A percentile compares a stretch with the other conserved stretches of the same genome.
Conservation (phyloP, 306 rosid genomes). For the Mucuna pruriens region DNA sequence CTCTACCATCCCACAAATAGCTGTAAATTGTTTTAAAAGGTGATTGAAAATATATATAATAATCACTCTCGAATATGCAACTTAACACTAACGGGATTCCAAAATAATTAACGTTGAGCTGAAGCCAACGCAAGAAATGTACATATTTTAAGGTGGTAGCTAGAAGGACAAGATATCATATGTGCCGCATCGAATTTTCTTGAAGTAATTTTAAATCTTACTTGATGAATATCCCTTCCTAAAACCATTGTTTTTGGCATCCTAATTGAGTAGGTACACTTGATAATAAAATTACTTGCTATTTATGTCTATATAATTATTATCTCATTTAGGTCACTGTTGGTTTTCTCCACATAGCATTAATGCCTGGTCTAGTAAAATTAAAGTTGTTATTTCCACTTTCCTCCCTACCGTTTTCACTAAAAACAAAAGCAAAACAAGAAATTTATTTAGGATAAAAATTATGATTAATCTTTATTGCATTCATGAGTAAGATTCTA, state of each 20-base stretch:
- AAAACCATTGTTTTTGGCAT: too few species aligned
- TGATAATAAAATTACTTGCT: neutral
- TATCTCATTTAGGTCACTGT: neutral
- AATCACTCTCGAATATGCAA: slow-evolving; percentile 51
- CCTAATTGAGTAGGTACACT: neutral
- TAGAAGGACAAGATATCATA: slow-evolving; percentile 47
- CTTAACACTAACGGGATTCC: neutral
- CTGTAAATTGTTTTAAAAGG: neutral
- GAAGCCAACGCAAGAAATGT: slow-evolving; percentile 49
- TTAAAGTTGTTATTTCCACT: too few species aligned
- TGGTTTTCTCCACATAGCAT: neutral
- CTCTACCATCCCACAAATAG: neutral
- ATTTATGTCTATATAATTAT: neutral
- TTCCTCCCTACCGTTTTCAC: neutral
- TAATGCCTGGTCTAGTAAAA: neutral
- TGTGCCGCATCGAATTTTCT: neutral
- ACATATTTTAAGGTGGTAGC: neutral
- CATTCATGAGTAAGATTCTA: neutral
- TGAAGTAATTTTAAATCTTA: neutral
- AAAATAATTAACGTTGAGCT: slow-evolving; percentile 60
- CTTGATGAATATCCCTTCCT: neutral
- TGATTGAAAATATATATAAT: neutral
- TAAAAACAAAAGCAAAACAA: neutral
- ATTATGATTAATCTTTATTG: neutral
- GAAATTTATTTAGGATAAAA: neutral